A percentile compares a stretch with the other conserved stretches of the same genome.
These are phyloP conservation scores for Elasticomyces elasticus DNA, from an alignment of 495 filamentous ascomycete species.

Conservation along the genomic window DNA sequence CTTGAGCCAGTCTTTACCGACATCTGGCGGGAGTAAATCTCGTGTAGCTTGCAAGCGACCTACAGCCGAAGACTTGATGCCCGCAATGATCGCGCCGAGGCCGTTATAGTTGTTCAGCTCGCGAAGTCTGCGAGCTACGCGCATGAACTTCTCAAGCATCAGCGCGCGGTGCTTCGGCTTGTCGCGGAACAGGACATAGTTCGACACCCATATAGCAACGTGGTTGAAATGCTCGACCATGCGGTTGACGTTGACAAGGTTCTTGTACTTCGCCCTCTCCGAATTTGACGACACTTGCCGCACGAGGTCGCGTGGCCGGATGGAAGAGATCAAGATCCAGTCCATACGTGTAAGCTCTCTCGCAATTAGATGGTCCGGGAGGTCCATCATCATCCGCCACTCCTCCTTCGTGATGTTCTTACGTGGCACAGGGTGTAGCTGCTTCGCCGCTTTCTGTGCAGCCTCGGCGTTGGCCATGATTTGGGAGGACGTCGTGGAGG, in stretches of 20 bases:
- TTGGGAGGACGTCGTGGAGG: constrained; percentile 28
- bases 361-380: constrained; percentile 70
- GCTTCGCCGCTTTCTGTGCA: constrained; percentile 61
- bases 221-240: constrained; percentile 97
- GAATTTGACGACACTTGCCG: constrained; percentile 58
- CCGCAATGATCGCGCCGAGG: constrained; percentile 83
- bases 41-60: constrained; percentile 77
- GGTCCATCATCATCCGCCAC: constrained; percentile 76
- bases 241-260: constrained; percentile 75
- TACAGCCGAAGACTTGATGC: constrained; percentile 78
- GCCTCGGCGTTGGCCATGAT: constrained; percentile 55
- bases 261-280: constrained; percentile 24
- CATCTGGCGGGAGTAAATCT: constrained; percentile 57
- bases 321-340: constrained; percentile 95
- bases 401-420: constrained; percentile 61
- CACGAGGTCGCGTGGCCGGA: constrained; percentile 86
- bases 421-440: constrained; percentile 51
- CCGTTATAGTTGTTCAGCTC: constrained; percentile 95
- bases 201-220: constrained; percentile 79
- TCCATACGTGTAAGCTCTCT: constrained; percentile 89
- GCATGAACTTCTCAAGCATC: constrained; percentile 91
- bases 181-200: constrained; percentile 83
- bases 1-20: constrained; percentile 73
- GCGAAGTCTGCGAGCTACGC: constrained; percentile 50
- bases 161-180: constrained; percentile 90